Evolutionary conservation across 225 moss, liverwort and hornwort genomes (phyloP).

Genomic region (Ulota crispa): DNA sequence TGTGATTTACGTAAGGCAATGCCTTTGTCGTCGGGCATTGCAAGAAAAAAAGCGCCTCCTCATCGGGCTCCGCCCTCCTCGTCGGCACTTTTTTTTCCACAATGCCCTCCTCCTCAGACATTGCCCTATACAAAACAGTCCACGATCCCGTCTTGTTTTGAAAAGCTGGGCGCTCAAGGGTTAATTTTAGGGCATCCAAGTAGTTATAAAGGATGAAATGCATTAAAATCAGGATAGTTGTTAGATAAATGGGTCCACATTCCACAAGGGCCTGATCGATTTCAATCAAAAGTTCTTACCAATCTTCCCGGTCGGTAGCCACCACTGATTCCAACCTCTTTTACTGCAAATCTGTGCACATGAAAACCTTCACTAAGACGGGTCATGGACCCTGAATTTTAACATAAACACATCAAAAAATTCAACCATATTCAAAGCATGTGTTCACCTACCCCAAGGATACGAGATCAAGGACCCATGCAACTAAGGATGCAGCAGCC

Average conservation of each 20-base stretch:
- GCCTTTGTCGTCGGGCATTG: no score
- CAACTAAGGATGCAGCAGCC: slow-evolving; percentile 27
- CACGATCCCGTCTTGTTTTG: no score
- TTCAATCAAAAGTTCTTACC: slow-evolving; percentile 29
- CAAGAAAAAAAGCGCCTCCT: no score
- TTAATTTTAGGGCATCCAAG: not conserved
- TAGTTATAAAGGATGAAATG: not conserved
- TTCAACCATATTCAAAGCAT: not conserved
- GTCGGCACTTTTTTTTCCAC: no score
- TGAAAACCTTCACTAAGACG: not conserved
- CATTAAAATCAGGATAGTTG: not conserved
- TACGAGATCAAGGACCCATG: slow-evolving; percentile 45
- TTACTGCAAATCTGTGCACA: slow-evolving; percentile 45
- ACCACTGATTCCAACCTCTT: slow-evolving; percentile 40
- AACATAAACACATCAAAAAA: not conserved
- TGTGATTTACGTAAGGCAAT: no score
- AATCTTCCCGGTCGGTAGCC: slow-evolving; percentile 39
- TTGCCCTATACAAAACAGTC: no score
- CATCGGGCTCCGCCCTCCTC: no score
- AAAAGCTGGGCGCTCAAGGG: no score
- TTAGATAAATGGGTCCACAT: not conserved
- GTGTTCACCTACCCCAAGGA: slow-evolving; percentile 36
- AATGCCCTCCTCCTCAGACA: no score
- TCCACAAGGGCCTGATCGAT: not conserved
- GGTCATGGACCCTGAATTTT: not conserved